These are phyloP conservation scores for Euryodendron excelsum DNA, from an alignment of 148 eudicot species.

Conservation along the genomic window DNA sequence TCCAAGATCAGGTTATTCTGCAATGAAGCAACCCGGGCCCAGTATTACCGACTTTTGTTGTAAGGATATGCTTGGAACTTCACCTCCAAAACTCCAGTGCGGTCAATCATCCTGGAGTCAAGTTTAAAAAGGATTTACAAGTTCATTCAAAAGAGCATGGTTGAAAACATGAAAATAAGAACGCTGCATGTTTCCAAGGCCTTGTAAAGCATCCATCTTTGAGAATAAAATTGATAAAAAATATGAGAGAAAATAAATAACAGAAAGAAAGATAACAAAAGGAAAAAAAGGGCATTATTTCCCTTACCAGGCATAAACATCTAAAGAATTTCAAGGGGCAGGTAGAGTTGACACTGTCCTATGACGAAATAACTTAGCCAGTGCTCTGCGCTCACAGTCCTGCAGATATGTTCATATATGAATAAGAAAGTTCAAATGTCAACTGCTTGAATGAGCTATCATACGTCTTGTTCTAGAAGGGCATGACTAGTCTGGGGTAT, in stretches of 20 bases:
- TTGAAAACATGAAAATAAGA: neutral
- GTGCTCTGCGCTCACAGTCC: constrained; percentile 65
- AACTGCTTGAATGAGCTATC: neutral
- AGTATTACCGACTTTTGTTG: neutral
- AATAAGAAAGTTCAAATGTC: neutral
- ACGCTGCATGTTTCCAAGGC: neutral
- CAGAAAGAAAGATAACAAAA: neutral
- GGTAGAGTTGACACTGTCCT: constrained; percentile 23
- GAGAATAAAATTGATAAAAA: neutral
- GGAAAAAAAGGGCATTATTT: neutral
- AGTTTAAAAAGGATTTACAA: neutral
- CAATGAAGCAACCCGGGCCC: neutral
- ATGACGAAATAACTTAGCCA: constrained; percentile 54
- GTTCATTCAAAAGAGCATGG: neutral
- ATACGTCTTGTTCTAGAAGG: neutral
- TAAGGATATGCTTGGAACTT: neutral
- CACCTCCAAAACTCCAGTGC: neutral
- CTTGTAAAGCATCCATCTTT: neutral
- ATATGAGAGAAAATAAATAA: neutral
- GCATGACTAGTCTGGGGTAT: too few relatives aligned
- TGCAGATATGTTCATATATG: constrained; percentile 21
- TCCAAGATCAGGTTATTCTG: neutral
- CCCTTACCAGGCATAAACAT: constrained; percentile 6
- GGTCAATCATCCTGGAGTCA: neutral
- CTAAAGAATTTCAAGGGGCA: constrained; percentile 18